Evolutionary conservation across 768 basidiomycete genomes (phyloP).

Genomic region (Hydnomerulius pinastri): DNA sequence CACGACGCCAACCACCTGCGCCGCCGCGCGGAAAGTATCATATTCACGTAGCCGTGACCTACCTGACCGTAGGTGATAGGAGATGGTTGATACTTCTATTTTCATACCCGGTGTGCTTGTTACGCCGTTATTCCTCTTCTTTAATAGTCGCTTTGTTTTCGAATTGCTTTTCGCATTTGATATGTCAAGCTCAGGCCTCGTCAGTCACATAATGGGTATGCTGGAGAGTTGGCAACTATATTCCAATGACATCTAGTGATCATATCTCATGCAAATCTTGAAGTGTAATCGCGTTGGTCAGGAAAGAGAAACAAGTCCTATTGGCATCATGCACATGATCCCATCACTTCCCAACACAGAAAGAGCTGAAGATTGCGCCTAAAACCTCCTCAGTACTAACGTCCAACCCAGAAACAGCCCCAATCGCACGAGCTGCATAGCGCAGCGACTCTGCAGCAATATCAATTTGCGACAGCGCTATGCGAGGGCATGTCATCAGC

Average conservation of each 20-base stretch:
- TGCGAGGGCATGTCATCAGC: constrained; percentile 4
- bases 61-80: background rate
- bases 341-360: constrained; percentile 82
- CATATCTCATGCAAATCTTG: too few species aligned
- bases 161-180: too few species aligned
- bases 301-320: background rate
- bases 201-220: too few species aligned
- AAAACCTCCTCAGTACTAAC: constrained; percentile 85
- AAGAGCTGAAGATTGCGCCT: constrained; percentile 80
- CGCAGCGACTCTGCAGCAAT: constrained; percentile 85
- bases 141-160: too few species aligned
- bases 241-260: too few species aligned
- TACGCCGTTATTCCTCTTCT: constrained; percentile 10
- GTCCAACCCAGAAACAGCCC: constrained; percentile 69
- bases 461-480: constrained; percentile 72
- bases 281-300: background rate
- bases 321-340: background rate
- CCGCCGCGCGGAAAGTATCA: constrained; percentile 18
- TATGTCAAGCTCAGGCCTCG: too few species aligned
- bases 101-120: background rate
- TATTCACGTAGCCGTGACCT: constrained; percentile 15
- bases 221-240: too few species aligned
- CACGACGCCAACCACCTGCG: constrained; percentile 30
- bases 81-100: too few species aligned
- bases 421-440: constrained; percentile 83